These are phyloP conservation scores for Pythium utonaiense DNA, from an alignment of 352 stramenopile genomes.

Conservation along the genomic window DNA sequence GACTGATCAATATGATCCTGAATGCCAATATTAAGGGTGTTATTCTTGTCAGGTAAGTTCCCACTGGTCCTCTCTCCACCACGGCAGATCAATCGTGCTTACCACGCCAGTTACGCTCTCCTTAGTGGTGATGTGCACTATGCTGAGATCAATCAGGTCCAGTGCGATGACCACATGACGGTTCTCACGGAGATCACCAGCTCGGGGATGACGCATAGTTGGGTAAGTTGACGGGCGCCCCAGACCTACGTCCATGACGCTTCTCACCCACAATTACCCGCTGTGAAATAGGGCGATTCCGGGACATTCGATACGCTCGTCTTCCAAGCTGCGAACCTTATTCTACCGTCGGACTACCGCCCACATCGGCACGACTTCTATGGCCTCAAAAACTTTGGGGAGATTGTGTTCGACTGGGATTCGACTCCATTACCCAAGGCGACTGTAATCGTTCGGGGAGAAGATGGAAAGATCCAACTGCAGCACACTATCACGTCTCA, in stretches of 20 bases:
- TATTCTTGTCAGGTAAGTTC: constrained; percentile 46
- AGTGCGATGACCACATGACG: constrained; percentile 35
- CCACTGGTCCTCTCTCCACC: not conserved
- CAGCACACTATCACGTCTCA: constrained; percentile 27
- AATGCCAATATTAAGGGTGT: constrained; percentile 38
- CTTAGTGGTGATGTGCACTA: constrained; percentile 71
- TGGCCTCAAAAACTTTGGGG: constrained; percentile 60
- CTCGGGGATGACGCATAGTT: constrained; percentile 83
- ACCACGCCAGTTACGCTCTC: not conserved
- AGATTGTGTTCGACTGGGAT: constrained; percentile 71
- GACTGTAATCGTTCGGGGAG: constrained; percentile 20
- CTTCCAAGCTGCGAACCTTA: constrained; percentile 23
- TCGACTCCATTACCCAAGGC: constrained; percentile 25
- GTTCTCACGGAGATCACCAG: constrained; percentile 52
- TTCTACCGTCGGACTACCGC: constrained; percentile 33
- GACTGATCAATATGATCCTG: constrained; percentile 58
- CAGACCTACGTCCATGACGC: no score
- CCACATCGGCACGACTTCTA: constrained; percentile 30
- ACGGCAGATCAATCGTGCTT: no score
- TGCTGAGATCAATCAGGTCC: constrained; percentile 65
- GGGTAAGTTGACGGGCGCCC: no score
- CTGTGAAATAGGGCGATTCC: not conserved
- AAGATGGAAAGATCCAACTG: constrained; percentile 22
- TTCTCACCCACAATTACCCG: no score
- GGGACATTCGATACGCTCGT: constrained; percentile 4